phyloP scores from a whole-genome alignment of 371 early-diverging fungal genomes.

The Chytridium lagenaria region DNA sequence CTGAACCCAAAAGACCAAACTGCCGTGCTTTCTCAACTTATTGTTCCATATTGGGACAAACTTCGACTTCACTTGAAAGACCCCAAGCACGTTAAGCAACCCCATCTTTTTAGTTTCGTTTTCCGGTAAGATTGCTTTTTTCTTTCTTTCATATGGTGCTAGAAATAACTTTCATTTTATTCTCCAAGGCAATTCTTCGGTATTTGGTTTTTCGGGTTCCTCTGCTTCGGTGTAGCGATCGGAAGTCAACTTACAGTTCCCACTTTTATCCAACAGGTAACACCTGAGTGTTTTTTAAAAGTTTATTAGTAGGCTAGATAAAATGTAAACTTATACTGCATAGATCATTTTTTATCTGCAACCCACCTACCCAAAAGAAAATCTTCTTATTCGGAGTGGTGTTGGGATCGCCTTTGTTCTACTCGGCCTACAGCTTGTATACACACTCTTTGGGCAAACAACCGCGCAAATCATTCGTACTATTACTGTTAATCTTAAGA shows the following conservation, averaged over 20 bases:
- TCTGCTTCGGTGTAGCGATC: conserved; percentile 24
- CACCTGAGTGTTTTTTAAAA: no score
- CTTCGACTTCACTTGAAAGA: neutral
- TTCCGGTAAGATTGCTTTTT: neutral
- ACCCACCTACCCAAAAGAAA: conserved; percentile 18
- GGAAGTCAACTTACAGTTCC: conserved; percentile 31
- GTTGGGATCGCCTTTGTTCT: conserved; percentile 32
- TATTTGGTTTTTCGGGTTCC: neutral
- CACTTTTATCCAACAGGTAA: conserved; percentile 34
- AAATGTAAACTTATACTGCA: no score
- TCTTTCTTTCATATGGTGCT: no score
- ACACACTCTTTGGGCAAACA: conserved; percentile 21
- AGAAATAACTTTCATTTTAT: no score
- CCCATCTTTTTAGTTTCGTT: conserved; percentile 13
- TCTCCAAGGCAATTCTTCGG: neutral
- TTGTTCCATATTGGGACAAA: conserved; percentile 23
- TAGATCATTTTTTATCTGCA: conserved; percentile 35
- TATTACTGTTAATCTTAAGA: conserved; percentile 28
- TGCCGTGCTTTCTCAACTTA: neutral
- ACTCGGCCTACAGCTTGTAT: conserved; percentile 27
- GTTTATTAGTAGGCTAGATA: no score
- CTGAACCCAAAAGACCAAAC: conserved; percentile 17
- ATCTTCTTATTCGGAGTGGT: conserved; percentile 29
- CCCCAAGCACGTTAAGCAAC: conserved; percentile 1
- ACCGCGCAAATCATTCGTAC: conserved; percentile 23